Conservation (phyloP, 495 filamentous ascomycete species). For the Articulospora tetracladia region DNA sequence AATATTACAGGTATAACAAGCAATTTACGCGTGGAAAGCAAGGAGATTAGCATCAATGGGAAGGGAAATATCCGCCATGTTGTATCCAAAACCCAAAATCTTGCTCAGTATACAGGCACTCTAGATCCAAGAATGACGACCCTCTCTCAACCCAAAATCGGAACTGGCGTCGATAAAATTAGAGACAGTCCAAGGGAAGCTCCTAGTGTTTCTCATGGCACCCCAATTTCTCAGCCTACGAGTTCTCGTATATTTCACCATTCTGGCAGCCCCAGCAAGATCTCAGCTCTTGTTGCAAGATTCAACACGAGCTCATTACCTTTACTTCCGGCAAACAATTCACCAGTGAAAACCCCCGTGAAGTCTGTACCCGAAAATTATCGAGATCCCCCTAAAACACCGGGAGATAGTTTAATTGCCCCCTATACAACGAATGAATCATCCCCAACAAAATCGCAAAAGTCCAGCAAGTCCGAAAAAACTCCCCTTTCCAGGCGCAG, state of each 20-base stretch:
- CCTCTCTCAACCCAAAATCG: not conserved
- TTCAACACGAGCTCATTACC: constrained; percentile 8
- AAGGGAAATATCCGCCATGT: too few species aligned
- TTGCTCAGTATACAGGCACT: too few species aligned
- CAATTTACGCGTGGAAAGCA: not conserved
- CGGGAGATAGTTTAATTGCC: constrained; percentile 13
- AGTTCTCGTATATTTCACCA: not conserved
- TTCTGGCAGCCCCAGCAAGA: constrained; percentile 11
- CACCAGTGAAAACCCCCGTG: not conserved
- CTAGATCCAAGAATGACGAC: not conserved
- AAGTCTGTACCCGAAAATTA: not conserved
- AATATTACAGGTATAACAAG: not conserved
- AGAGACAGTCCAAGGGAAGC: too few species aligned
- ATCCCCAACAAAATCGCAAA: constrained; percentile 22
- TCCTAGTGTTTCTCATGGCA: too few species aligned
- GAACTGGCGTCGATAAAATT: not conserved
- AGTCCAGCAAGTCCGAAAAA: constrained; percentile 12
- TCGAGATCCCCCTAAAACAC: not conserved
- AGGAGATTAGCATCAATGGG: too few species aligned
- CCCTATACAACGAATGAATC: constrained; percentile 21
- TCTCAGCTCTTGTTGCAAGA: constrained; percentile 20
- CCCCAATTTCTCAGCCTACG: not conserved
- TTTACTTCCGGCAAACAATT: not conserved
- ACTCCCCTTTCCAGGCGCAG: constrained; percentile 10
- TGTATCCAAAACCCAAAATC: too few species aligned